Conservation (phyloP, 176 grass and related monocot species). For the Zea luxurians region DNA sequence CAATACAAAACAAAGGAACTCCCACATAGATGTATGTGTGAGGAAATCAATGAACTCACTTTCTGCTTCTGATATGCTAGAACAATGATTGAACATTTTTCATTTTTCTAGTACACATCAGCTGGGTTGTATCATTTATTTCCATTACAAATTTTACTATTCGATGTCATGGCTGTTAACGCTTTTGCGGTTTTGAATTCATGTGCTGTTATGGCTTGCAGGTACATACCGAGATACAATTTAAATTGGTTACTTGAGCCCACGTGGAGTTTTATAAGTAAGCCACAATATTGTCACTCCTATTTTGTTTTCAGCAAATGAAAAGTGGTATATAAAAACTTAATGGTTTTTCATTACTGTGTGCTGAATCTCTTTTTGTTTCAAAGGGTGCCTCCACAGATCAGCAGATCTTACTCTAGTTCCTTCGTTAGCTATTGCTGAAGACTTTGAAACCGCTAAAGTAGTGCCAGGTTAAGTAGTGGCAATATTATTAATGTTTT, state of each 20-base stretch:
- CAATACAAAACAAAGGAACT: constrained; percentile 12
- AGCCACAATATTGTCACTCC: constrained; percentile 26
- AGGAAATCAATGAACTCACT: constrained; percentile 12
- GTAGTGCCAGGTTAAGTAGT: constrained; percentile 70
- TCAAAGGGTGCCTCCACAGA: constrained; percentile 83
- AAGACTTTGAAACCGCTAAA: constrained; percentile 84
- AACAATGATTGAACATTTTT: background rate
- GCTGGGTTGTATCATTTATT: background rate
- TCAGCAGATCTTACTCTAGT: constrained; percentile 92
- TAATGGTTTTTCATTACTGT: constrained; percentile 24
- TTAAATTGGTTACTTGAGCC: constrained; percentile 96
- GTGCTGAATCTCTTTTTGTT: constrained; percentile 40
- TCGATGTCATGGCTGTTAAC: constrained; percentile 3
- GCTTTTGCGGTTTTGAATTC: constrained; percentile 28
- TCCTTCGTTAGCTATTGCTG: constrained; percentile 78
- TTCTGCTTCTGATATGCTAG: constrained; percentile 14
- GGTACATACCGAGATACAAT: constrained; percentile 93
- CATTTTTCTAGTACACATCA: background rate
- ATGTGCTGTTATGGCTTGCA: constrained; percentile 43
- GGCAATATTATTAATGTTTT: constrained; percentile 19
- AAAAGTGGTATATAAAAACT: background rate
- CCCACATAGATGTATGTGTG: constrained; percentile 3
- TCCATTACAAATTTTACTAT: constrained; percentile 8
- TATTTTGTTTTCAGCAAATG: constrained; percentile 22
- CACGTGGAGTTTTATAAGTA: constrained; percentile 93